Percentiles rank a stretch among this genome's conserved stretches.
These are phyloP conservation scores for Mycena latifolia DNA, from an alignment of 768 basidiomycete species.

Conservation along the genomic window DNA sequence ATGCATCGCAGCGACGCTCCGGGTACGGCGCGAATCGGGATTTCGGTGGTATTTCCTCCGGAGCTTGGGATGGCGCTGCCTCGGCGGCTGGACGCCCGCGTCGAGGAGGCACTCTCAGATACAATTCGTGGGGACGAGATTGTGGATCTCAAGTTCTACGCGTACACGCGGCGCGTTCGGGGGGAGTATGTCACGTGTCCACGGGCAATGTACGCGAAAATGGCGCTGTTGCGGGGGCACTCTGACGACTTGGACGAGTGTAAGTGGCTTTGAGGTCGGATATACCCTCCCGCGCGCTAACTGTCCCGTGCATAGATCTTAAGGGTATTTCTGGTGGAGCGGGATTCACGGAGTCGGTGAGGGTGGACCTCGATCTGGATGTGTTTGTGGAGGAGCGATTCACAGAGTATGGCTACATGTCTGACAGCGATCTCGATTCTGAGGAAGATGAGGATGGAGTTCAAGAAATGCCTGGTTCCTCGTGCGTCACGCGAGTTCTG, in stretches of 20 bases:
- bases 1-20: constrained; percentile 2
- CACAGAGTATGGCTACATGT: constrained; percentile 21
- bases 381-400: not conserved
- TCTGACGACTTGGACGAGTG: constrained; percentile 21
- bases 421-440: constrained; percentile 33
- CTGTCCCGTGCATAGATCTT: too few relatives aligned
- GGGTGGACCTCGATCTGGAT: constrained; percentile 21
- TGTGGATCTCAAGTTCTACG: constrained; percentile 32
- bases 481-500: too few relatives aligned
- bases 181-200: constrained; percentile 9
- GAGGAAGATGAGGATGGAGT: constrained; percentile 12
- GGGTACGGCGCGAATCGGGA: not conserved
- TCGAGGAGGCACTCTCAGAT: constrained; percentile 11
- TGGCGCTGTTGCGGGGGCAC: constrained; percentile 18
- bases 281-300: too few relatives aligned
- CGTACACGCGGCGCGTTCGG: constrained; percentile 16
- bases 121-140: constrained; percentile 25
- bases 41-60: constrained; percentile 3
- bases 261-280: not conserved
- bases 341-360: constrained; percentile 19
- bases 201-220: constrained; percentile 22
- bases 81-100: not conserved
- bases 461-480: not conserved
- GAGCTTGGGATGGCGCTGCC: constrained; percentile 8
- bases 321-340: not conserved